Conservation (phyloP, 1,139 yeast species). For the Saccharomyces hybrid region DNA sequence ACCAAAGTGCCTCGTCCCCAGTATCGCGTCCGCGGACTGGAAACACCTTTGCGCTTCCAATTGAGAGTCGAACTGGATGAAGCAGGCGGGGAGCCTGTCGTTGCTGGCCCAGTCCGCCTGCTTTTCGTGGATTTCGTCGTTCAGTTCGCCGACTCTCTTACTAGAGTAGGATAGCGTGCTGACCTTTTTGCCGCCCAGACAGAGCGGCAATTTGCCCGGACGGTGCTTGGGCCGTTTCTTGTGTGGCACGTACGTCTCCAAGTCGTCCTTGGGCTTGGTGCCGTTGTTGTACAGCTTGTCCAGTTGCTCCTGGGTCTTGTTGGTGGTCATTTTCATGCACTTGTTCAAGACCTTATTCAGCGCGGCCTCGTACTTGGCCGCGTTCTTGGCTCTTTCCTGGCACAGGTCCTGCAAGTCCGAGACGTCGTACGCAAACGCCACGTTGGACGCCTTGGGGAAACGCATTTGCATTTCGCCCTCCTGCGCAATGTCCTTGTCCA, state of each 20-base stretch:
- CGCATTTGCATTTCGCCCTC: constrained; percentile 47
- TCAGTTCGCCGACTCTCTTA: constrained; percentile 47
- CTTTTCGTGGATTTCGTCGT: constrained; percentile 44
- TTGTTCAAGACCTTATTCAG: constrained; percentile 48
- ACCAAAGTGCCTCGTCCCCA: constrained; percentile 25
- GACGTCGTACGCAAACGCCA: constrained; percentile 61
- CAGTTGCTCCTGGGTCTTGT: constrained; percentile 43
- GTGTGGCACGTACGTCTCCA: constrained; percentile 45
- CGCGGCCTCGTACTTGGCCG: constrained; percentile 52
- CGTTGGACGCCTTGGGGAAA: constrained; percentile 54
- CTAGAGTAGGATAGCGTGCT: constrained; percentile 55
- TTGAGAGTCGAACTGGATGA: constrained; percentile 65
- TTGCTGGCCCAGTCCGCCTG: constrained; percentile 39
- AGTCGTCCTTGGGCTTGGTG: constrained; percentile 42
- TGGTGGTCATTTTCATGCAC: constrained; percentile 50
- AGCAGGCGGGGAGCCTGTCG: constrained; percentile 46
- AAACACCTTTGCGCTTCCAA: constrained; percentile 63
- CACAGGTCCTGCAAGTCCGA: constrained; percentile 45
- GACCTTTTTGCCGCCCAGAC: constrained; percentile 41
- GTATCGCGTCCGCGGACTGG: constrained; percentile 48
- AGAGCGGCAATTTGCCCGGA: constrained; percentile 15
- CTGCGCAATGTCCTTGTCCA: constrained; percentile 42
- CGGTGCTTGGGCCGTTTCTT: constrained; percentile 65
- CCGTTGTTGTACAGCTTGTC: constrained; percentile 22
- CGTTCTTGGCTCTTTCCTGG: constrained; percentile 48